Conservation (phyloP, 139 green algal genomes). For the Micractinium conductrix region DNA sequence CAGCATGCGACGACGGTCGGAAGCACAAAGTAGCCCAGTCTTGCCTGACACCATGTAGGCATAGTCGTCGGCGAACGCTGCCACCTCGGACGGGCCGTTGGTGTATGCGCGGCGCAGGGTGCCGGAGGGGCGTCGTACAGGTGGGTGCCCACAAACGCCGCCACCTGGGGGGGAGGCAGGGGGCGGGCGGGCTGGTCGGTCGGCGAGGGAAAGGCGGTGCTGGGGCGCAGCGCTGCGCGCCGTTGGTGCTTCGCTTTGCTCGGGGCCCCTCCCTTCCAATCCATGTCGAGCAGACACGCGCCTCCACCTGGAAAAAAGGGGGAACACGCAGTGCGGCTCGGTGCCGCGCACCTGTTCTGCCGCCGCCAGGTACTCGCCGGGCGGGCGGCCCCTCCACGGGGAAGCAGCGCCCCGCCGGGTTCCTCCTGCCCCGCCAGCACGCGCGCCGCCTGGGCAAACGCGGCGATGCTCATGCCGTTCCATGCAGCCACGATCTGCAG, state of each 20-base stretch:
- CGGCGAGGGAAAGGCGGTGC: too few species aligned
- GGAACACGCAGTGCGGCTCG: too few species aligned
- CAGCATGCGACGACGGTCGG: too few species aligned
- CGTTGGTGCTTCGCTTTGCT: too few species aligned
- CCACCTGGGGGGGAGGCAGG: constrained; percentile 36
- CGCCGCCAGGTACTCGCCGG: constrained; percentile 66
- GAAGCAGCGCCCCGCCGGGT: constrained; percentile 55
- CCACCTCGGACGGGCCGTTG: constrained; percentile 54
- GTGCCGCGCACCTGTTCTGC: constrained; percentile 58
- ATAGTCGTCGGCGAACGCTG: constrained; percentile 65
- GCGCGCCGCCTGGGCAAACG: constrained; percentile 71
- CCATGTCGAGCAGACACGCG: too few species aligned
- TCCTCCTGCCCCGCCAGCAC: constrained; percentile 61
- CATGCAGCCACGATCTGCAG: constrained; percentile 88
- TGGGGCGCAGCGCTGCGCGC: too few species aligned
- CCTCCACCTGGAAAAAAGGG: too few species aligned
- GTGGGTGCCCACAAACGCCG: constrained; percentile 70
- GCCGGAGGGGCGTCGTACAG: constrained; percentile 71
- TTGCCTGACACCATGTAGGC: constrained; percentile 67
- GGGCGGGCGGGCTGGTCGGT: not conserved
- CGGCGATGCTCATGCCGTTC: constrained; percentile 89
- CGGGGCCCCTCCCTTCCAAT: too few species aligned
- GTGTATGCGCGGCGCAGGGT: constrained; percentile 75
- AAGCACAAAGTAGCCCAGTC: too few species aligned
- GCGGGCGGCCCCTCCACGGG: constrained; percentile 67